phyloP scores from a whole-genome alignment of 2,329 filamentous ascomycete species.

The Pochonia chlamydosporia region DNA sequence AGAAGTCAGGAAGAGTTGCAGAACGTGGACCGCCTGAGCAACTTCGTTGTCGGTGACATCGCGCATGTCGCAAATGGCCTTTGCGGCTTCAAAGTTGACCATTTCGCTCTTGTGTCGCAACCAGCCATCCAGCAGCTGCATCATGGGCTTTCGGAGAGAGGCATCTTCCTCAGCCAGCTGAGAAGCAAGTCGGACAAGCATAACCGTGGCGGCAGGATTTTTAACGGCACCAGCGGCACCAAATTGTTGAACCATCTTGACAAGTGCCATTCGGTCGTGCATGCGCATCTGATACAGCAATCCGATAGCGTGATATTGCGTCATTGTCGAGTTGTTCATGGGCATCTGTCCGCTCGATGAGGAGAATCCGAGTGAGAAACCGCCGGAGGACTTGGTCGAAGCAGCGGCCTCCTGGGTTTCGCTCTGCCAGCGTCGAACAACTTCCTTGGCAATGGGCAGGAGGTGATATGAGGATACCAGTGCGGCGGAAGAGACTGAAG shows the following conservation, averaged over 20 bases:
- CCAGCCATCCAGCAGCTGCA: slow-evolving; percentile 93
- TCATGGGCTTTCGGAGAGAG: slow-evolving; percentile 89
- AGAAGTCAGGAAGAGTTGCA: slow-evolving; percentile 95
- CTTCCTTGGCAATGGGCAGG: slow-evolving; percentile 89
- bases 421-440: slow-evolving; percentile 95
- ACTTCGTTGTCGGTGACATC: slow-evolving; percentile 91
- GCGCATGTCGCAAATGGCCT: slow-evolving; percentile 92
- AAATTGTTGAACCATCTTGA: slow-evolving; percentile 99
- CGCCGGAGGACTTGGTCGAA: slow-evolving; percentile 78
- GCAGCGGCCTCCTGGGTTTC: slow-evolving; percentile 96
- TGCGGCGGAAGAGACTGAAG: slow-evolving; percentile 91
- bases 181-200: slow-evolving; percentile 87
- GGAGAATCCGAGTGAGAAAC: slow-evolving; percentile 90
- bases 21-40: slow-evolving; percentile 84
- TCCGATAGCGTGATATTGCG: slow-evolving; percentile 97
- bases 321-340: slow-evolving; percentile 95
- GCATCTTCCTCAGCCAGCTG: slow-evolving; percentile 92
- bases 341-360: slow-evolving; percentile 66
- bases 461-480: slow-evolving; percentile 97
- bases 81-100: slow-evolving; percentile 98
- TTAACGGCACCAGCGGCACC: slow-evolving; percentile 86
- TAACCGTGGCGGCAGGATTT: slow-evolving; percentile 85
- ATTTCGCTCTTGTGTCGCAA: slow-evolving; percentile 97
- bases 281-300: slow-evolving; percentile 96
- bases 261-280: slow-evolving; percentile 94